Evolutionary conservation across 176 grass and related monocot species (phyloP).

Genomic region (Pharus latifolius): DNA sequence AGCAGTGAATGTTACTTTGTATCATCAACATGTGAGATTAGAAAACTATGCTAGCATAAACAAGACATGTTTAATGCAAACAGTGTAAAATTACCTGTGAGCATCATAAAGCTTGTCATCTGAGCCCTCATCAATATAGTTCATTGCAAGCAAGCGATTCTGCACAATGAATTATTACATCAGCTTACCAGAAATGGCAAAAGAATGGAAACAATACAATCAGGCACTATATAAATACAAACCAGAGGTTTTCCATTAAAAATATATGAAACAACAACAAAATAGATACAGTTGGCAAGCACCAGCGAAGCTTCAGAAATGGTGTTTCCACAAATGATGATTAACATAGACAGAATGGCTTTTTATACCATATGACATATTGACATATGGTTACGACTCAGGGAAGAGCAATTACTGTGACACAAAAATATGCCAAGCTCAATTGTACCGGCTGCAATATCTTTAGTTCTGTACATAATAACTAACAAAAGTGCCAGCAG

Average conservation of each 20-base stretch:
- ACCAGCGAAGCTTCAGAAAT: not conserved
- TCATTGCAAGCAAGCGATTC: slow-evolving; percentile 98
- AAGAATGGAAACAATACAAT: not conserved
- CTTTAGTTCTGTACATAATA: not conserved
- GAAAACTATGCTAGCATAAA: not conserved
- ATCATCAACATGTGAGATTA: not conserved
- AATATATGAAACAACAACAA: not conserved
- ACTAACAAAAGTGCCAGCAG: not conserved
- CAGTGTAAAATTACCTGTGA: slow-evolving; percentile 57
- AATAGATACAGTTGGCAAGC: not conserved
- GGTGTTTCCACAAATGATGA: not conserved
- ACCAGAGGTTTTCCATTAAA: not conserved
- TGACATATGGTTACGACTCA: not conserved
- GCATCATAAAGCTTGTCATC: slow-evolving; percentile 91
- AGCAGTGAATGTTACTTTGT: not conserved
- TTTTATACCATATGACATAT: not conserved
- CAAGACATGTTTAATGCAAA: not conserved
- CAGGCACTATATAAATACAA: not conserved
- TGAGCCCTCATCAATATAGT: slow-evolving; percentile 87
- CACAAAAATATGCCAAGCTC: too few species aligned
- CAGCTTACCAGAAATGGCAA: slow-evolving; percentile 3
- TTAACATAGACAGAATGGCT: not conserved
- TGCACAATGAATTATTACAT: slow-evolving; percentile 35
- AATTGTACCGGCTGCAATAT: not conserved
- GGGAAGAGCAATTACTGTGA: not conserved